Evolutionary conservation across 2,329 filamentous ascomycete genomes (phyloP).

Genomic region (Blastomyces silverae): DNA sequence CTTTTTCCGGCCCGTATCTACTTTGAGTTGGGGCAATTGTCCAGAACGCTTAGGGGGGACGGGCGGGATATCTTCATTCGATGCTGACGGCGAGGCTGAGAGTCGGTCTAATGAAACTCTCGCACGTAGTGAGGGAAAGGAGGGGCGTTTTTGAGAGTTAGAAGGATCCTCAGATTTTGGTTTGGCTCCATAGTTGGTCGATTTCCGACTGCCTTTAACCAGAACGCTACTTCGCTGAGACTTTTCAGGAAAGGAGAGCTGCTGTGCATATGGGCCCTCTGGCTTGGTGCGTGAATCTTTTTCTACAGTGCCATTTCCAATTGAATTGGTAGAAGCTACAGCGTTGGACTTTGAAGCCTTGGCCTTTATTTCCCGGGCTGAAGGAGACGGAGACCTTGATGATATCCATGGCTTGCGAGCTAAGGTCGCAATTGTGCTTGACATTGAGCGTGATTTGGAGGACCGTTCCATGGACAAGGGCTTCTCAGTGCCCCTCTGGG

Average conservation of each 20-base stretch:
- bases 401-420: constrained; percentile 48
- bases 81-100: constrained; percentile 38
- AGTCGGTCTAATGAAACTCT: constrained; percentile 45
- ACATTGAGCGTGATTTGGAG: constrained; percentile 35
- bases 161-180: constrained; percentile 30
- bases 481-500: constrained; percentile 23
- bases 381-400: constrained; percentile 45
- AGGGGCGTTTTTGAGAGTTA: constrained; percentile 35
- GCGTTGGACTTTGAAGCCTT: constrained; percentile 13
- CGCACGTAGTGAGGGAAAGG: constrained; percentile 36
- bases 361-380: constrained; percentile 28
- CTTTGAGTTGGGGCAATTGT: constrained; percentile 20
- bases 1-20: constrained; percentile 49
- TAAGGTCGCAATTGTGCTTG: constrained; percentile 46
- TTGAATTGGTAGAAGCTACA: neutral
- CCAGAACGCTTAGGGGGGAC: constrained; percentile 40
- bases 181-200: constrained; percentile 34
- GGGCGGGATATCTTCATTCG: constrained; percentile 44
- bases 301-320: neutral
- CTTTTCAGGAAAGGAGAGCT: neutral
- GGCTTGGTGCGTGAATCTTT: neutral
- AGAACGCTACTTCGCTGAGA: neutral
- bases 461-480: constrained; percentile 29
- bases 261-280: neutral
- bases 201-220: constrained; percentile 10